phyloP scores from a whole-genome alignment of 805 yeast genomes.

The Saturnispora serradocipensis region DNA sequence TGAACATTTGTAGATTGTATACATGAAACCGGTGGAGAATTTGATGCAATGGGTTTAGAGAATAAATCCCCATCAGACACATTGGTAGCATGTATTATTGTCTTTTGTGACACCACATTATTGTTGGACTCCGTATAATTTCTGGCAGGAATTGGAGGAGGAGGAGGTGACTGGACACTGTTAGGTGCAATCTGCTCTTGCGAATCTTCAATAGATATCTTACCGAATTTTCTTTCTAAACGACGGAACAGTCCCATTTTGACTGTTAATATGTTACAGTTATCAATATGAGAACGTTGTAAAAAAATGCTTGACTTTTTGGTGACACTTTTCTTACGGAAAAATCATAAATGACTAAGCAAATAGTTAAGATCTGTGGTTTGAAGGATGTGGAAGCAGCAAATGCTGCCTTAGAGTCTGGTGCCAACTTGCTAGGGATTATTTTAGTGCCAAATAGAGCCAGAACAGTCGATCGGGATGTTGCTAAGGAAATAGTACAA shows the following conservation, averaged over 20 bases:
- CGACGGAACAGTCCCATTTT: conserved; percentile 19
- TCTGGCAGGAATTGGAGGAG: conserved; percentile 18
- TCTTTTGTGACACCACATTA: background rate
- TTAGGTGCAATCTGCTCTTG: background rate
- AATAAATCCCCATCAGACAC: conserved; percentile 13
- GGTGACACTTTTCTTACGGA: background rate
- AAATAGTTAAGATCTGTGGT: conserved; percentile 84
- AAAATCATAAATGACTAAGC: conserved; percentile 8
- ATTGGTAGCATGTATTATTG: background rate
- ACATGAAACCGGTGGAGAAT: conserved; percentile 15
- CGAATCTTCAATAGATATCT: background rate
- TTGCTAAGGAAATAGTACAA: conserved; percentile 39
- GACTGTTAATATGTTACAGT: background rate
- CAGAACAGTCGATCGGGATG: conserved; percentile 49
- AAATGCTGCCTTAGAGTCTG: conserved; percentile 50
- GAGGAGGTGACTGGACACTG: conserved; percentile 12
- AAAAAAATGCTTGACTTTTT: background rate
- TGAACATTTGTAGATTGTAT: conserved; percentile 50
- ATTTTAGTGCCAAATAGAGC: conserved; percentile 78
- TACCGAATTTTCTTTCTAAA: conserved; percentile 1
- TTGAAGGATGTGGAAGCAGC: conserved; percentile 63
- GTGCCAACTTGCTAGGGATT: conserved; percentile 75
- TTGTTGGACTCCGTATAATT: conserved; percentile 12
- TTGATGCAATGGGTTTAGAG: conserved; percentile 14
- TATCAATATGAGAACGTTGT: background rate